Conservation (phyloP, 2,329 filamentous ascomycete genomes). For the Plenodomus biglobosus region DNA sequence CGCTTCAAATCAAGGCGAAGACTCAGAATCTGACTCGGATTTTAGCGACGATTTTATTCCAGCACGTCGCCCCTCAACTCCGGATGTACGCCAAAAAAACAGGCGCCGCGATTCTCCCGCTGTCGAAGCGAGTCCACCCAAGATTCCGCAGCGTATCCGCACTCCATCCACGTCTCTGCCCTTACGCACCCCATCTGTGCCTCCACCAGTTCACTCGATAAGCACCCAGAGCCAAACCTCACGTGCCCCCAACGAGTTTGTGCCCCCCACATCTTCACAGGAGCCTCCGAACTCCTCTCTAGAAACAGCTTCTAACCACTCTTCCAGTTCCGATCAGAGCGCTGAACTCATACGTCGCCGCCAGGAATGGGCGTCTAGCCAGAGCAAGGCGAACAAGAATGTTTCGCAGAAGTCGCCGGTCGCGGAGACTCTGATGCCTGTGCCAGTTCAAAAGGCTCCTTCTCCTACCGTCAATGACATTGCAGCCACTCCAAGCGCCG, state of each 20-base stretch:
- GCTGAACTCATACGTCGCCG: constrained; percentile 9
- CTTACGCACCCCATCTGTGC: neutral
- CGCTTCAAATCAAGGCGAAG: neutral
- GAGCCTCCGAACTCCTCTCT: neutral
- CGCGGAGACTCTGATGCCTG: neutral
- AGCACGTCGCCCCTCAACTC: neutral
- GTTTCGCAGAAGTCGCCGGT: neutral
- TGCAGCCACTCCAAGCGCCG: too few relatives aligned
- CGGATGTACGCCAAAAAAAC: neutral
- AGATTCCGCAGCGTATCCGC: neutral
- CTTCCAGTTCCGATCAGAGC: neutral
- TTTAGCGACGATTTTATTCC: neutral
- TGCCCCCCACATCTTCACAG: neutral
- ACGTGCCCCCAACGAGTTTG: neutral
- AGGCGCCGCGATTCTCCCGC: neutral
- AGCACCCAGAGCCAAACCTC: neutral
- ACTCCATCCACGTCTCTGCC: neutral
- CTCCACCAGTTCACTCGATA: neutral
- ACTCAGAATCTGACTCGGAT: neutral
- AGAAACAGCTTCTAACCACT: neutral
- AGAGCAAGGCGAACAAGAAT: neutral
- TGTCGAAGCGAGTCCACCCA: neutral
- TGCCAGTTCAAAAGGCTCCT: neutral
- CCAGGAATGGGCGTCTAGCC: constrained; percentile 4
- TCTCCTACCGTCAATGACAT: neutral